These are phyloP conservation scores for Juglanconis oblonga DNA, from an alignment of 2,329 filamentous ascomycete genomes.

Conservation along the genomic window DNA sequence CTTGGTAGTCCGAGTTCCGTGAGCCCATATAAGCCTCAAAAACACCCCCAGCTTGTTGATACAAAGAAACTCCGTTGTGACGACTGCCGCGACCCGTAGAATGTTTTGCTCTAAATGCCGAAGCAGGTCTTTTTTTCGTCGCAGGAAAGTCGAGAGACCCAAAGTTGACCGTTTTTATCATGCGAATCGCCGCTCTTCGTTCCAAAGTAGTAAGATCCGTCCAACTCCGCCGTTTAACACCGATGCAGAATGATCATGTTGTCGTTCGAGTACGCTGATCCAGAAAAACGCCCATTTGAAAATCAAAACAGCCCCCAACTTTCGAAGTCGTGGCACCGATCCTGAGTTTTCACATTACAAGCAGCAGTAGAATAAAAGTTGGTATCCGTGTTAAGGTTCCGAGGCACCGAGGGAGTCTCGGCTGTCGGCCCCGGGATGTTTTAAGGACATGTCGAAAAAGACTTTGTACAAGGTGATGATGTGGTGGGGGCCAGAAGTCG, in stretches of 20 bases:
- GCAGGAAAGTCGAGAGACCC: constrained; percentile 47
- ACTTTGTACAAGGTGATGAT: constrained; percentile 31
- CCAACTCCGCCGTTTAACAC: constrained; percentile 46
- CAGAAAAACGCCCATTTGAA: constrained; percentile 43
- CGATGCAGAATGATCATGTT: constrained; percentile 38
- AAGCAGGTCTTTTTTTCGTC: constrained; percentile 39
- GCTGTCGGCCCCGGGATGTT: constrained; percentile 29
- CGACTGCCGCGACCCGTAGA: constrained; percentile 27
- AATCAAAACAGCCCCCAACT: constrained; percentile 40
- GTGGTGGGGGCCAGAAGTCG: constrained; percentile 17
- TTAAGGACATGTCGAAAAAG: constrained; percentile 28
- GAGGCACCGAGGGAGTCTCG: constrained; percentile 25
- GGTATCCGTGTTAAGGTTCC: constrained; percentile 31
- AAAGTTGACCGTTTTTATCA: constrained; percentile 46
- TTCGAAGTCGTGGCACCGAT: constrained; percentile 34
- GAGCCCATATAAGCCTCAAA: constrained; percentile 17
- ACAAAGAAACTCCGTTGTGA: constrained; percentile 34
- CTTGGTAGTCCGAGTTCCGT: constrained; percentile 16
- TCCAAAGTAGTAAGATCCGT: constrained; percentile 27
- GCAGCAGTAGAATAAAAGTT: constrained; percentile 25
- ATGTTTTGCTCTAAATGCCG: constrained; percentile 50
- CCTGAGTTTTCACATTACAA: constrained; percentile 26
- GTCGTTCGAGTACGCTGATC: constrained; percentile 19
- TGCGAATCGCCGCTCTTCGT: constrained; percentile 36
- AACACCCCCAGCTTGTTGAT: constrained; percentile 28